Evolutionary conservation across 2,329 filamentous ascomycete genomes (phyloP).

Genomic region (Clarireedia paspali): DNA sequence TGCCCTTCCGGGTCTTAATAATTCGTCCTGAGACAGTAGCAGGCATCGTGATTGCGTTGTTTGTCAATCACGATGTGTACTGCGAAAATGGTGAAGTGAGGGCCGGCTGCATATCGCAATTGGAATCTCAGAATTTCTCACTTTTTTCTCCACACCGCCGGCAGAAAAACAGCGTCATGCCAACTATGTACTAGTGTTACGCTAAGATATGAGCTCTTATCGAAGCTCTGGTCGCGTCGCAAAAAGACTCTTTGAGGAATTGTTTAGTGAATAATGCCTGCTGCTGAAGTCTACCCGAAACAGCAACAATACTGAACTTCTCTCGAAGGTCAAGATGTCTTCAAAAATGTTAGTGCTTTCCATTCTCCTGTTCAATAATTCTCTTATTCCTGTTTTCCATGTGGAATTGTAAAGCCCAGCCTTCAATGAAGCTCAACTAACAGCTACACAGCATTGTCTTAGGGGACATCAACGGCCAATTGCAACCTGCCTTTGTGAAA

Average conservation of each 20-base stretch:
- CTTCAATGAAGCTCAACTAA: conserved; percentile 9
- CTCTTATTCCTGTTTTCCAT: neutral
- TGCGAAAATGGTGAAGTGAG: neutral
- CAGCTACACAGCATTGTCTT: conserved; percentile 45
- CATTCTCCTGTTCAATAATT: neutral
- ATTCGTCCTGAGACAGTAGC: conserved; percentile 58
- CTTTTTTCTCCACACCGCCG: conserved; percentile 7
- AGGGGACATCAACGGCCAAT: conserved; percentile 73
- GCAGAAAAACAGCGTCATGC: neutral
- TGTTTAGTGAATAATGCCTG: too few relatives aligned
- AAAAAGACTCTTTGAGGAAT: neutral
- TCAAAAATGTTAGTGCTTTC: conserved; percentile 11
- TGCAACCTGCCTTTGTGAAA: conserved; percentile 71
- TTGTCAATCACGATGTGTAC: conserved; percentile 1
- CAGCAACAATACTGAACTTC: too few relatives aligned
- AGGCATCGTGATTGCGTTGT: conserved; percentile 42
- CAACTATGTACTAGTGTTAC: neutral
- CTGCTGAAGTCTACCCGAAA: too few relatives aligned
- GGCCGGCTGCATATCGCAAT: neutral
- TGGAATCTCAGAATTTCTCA: neutral
- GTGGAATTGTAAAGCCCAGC: neutral
- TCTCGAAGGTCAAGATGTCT: conserved; percentile 1
- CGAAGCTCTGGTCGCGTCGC: conserved; percentile 4
- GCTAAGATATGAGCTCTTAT: conserved; percentile 11
- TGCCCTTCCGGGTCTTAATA: conserved; percentile 61